A percentile compares a stretch with the other conserved stretches of the same genome.
Evolutionary conservation across 31 red algal species (phyloP).

Genomic region (Endocladia muricata): DNA sequence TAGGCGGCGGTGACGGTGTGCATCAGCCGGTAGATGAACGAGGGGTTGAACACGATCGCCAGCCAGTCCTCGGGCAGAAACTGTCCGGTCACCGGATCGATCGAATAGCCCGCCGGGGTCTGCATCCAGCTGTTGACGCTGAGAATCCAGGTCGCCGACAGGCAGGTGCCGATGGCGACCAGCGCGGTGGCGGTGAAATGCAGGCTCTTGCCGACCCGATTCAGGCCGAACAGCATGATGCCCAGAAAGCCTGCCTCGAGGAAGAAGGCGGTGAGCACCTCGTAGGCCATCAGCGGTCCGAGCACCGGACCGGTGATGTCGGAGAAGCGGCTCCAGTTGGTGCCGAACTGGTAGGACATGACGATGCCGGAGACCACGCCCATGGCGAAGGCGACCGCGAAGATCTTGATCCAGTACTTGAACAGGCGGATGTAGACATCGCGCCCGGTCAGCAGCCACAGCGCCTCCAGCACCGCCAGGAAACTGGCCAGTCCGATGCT

Average conservation of each 20-base stretch:
- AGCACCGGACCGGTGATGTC: background rate
- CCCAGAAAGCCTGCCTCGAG: background rate
- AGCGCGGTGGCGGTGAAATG: background rate
- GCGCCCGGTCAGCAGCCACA: background rate
- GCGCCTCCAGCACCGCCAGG: background rate
- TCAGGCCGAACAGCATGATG: background rate
- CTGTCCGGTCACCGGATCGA: background rate
- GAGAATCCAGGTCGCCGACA: background rate
- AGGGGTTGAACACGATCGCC: conserved; percentile 7
- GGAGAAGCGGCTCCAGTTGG: conserved; percentile 2
- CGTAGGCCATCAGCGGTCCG: background rate
- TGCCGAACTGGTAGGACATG: conserved; percentile 14
- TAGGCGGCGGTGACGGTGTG: background rate
- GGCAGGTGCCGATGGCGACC: background rate
- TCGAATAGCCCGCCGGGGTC: background rate
- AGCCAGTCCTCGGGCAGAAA: background rate
- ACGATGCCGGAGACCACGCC: conserved; percentile 3
- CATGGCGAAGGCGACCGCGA: conserved; percentile 5
- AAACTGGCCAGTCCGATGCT: background rate
- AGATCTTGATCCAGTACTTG: background rate
- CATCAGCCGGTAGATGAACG: background rate
- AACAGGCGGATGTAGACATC: background rate
- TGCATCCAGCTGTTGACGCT: background rate
- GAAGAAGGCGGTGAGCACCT: background rate
- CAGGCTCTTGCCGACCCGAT: background rate